Percentiles rank a stretch among this genome's conserved stretches.
These are phyloP conservation scores for Cafeteria roenbergensis DNA, from an alignment of 108 stramenopile genomes.

Conservation along the genomic window DNA sequence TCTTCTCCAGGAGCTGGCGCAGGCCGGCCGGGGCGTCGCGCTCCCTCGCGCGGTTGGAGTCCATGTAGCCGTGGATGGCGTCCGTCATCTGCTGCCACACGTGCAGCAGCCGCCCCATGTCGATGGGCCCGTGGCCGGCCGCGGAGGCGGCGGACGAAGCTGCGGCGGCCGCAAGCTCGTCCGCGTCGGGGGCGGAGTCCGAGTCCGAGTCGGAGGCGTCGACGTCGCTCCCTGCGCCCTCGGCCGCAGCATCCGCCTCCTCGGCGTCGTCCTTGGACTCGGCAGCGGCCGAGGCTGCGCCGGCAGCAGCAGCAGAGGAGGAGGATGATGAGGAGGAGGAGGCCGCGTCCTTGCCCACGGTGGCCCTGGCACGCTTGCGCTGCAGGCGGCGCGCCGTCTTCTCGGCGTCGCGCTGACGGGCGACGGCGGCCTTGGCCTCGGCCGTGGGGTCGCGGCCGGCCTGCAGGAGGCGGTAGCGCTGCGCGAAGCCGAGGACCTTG, in stretches of 20 bases:
- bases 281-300: no score
- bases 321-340: no score
- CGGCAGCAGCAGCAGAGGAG: no score
- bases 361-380: constrained; percentile 36
- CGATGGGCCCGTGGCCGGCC: no score
- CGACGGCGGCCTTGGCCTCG: not conserved
- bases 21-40: constrained; percentile 48
- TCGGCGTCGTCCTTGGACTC: no score
- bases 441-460: constrained; percentile 23
- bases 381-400: constrained; percentile 24
- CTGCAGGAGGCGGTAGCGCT: constrained; percentile 44
- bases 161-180: no score
- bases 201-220: no score
- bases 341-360: constrained; percentile 31
- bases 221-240: no score
- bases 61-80: constrained; percentile 81
- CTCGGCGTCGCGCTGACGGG: constrained; percentile 10
- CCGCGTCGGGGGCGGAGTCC: not conserved
- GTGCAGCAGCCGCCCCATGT: no score
- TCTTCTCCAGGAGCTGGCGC: constrained; percentile 83
- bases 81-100: constrained; percentile 85
- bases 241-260: no score
- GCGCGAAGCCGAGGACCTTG: constrained; percentile 63
- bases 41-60: constrained; percentile 53
- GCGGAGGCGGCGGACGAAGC: no score